Evolutionary conservation across 768 basidiomycete species (phyloP).

Genomic region (Zangia roseola): DNA sequence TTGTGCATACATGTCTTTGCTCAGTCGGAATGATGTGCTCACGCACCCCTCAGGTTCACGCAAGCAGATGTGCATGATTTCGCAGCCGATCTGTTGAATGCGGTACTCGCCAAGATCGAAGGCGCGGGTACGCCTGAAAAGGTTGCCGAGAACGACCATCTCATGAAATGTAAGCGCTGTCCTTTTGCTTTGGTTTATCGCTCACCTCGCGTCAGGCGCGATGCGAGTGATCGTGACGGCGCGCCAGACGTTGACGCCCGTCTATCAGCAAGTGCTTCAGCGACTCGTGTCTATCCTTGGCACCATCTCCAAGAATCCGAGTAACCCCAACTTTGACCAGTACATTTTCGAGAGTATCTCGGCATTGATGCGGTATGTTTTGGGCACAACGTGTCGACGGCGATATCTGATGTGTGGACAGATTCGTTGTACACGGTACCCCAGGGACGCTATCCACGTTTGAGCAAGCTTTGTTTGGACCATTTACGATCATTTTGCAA

Average conservation of each 20-base stretch:
- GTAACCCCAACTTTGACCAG: slow-evolving; percentile 97
- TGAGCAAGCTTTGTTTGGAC: slow-evolving; percentile 79
- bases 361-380: slow-evolving; percentile 76
- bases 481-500: slow-evolving; percentile 84
- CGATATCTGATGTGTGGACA: slow-evolving; percentile 27
- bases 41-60: slow-evolving; percentile 58
- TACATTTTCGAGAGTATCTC: slow-evolving; percentile 96
- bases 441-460: slow-evolving; percentile 69
- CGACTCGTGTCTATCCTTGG: slow-evolving; percentile 84
- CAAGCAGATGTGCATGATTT: slow-evolving; percentile 85
- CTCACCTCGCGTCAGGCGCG: slow-evolving; percentile 52
- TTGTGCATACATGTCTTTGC: slow-evolving; percentile 51
- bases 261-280: slow-evolving; percentile 60
- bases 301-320: slow-evolving; percentile 91
- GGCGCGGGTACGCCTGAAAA: slow-evolving; percentile 80
- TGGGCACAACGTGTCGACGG: neutral
- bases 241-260: slow-evolving; percentile 69
- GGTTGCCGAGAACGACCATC: slow-evolving; percentile 94
- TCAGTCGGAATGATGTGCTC: neutral
- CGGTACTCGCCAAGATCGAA: slow-evolving; percentile 79
- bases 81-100: slow-evolving; percentile 69
- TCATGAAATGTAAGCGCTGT: slow-evolving; percentile 84
- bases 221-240: slow-evolving; percentile 95
- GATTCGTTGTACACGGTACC: slow-evolving; percentile 77
- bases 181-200: neutral